Evolutionary conservation across 345 rosid genomes (phyloP), one percentile per base, ranked within the genome.

Genomic region (Citrus maxima): DNA sequence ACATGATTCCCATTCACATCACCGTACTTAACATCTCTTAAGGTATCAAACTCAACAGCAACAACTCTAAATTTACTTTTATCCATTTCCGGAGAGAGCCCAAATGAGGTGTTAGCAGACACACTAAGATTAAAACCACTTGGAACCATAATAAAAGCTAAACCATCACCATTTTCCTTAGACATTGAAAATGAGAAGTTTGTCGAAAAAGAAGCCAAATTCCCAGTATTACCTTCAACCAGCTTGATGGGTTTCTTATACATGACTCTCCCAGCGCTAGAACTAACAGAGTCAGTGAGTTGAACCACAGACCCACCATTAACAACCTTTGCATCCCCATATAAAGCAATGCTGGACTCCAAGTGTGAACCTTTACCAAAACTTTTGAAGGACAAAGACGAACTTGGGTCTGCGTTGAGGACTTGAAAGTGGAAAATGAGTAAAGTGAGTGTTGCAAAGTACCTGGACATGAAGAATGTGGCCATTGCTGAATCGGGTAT

Each of bases 91-190:
- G 84, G 75, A 72, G 89, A 79, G 61, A 89, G 63, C 74, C 95
- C 92, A 78, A 88, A 86, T 55, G 88, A 81, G 66, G 86, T 82
- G 82, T 46, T 84, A 37, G 65, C 79, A 84, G 80, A 85, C 68
- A 80, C 71, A 34, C 77, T 85, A 22, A 37, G 80, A 64, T 82
- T 76, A 70, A 85, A 82, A 72, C 75, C 87, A 14, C 81, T 80
- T 66, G 98, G 97, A 79, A 86, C 86, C 87, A 91, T 78, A 30
- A 89, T 78, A 70, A 95, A 90, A 40, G 93, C 93, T 72, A 95
- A 82, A 66, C 94, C 94, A 70, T 85, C 92, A 37, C 91, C 93
- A 66, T 16, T 67, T 16, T 28, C 79, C 25, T 68, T 78, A 32
- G 93, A 78, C 55, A 95, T 75, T 0, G 90, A 88, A 80, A 95